A percentile compares a stretch with the other conserved stretches of the same genome.
These are phyloP conservation scores for Skeletonema marinoi DNA, from an alignment of 108 stramenopile species.

Conservation along the genomic window DNA sequence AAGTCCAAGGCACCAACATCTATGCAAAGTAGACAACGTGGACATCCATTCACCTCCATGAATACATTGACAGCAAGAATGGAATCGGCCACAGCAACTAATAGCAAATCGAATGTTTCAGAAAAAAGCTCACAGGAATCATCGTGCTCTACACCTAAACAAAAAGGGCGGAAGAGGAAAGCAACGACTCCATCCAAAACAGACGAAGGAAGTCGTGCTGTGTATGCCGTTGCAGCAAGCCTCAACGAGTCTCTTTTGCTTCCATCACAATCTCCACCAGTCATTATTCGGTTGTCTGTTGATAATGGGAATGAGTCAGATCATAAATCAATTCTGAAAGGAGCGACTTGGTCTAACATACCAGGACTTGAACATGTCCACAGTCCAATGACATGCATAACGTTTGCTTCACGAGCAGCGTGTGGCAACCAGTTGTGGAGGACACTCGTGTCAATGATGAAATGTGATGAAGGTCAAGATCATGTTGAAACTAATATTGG, in stretches of 20 bases:
- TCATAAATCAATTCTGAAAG: not conserved
- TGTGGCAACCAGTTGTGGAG: constrained; percentile 22
- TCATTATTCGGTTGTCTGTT: constrained; percentile 28
- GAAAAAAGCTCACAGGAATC: not conserved
- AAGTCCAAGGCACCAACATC: constrained; percentile 1
- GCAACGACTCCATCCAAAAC: constrained; percentile 5
- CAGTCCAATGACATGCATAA: constrained; percentile 29
- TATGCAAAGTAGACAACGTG: not conserved
- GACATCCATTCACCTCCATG: constrained; percentile 14
- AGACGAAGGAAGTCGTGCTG: not conserved
- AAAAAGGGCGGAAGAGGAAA: constrained; percentile 36
- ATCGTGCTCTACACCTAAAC: constrained; percentile 1
- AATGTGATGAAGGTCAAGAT: not conserved
- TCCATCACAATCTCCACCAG: constrained; percentile 24
- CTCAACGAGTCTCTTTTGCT: constrained; percentile 18
- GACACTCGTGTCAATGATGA: constrained; percentile 12
- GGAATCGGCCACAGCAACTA: constrained; percentile 1
- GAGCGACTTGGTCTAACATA: constrained; percentile 20
- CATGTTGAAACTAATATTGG: constrained; percentile 1
- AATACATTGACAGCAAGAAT: constrained; percentile 32
- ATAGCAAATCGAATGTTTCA: not conserved
- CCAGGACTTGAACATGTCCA: constrained; percentile 25
- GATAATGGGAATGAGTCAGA: not conserved
- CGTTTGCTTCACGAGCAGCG: constrained; percentile 23
- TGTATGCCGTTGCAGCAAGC: constrained; percentile 42